Percentiles rank a stretch among this genome's conserved stretches.
These are phyloP conservation scores for Sordaria brevicollis DNA, from an alignment of 495 filamentous ascomycete genomes.

Conservation along the genomic window DNA sequence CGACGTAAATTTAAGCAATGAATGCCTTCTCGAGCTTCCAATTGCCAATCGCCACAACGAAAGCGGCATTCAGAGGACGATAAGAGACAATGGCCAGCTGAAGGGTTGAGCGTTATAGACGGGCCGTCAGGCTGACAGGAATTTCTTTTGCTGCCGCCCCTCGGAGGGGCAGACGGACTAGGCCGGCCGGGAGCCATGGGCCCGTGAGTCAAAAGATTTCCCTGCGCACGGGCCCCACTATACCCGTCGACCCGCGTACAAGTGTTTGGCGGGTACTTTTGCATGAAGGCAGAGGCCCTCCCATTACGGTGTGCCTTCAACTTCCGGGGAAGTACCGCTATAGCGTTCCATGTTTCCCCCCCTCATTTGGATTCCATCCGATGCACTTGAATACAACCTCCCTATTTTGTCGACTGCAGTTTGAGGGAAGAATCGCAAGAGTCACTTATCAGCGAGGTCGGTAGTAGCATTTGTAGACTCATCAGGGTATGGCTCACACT, in stretches of 20 bases:
- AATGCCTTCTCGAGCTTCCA: conserved; percentile 13
- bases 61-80: conserved; percentile 21
- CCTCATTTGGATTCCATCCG: not conserved
- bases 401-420: not conserved
- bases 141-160: not conserved
- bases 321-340: not conserved
- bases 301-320: not conserved
- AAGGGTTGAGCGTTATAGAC: not conserved
- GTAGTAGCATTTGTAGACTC: not conserved
- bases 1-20: conserved; percentile 13
- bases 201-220: not conserved
- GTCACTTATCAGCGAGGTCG: not conserved
- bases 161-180: not conserved
- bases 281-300: not conserved
- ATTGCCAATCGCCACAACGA: conserved; percentile 19
- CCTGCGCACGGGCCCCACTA: not conserved
- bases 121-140: not conserved
- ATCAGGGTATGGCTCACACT: not conserved
- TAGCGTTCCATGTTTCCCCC: not conserved
- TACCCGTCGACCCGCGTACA: not conserved
- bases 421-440: not conserved
- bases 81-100: conserved; percentile 14
- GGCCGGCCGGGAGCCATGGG: not conserved
- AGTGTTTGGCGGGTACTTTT: not conserved
- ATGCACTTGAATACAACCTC: not conserved